Conservation (phyloP, 768 basidiomycete genomes). For the Hericium alpestre region DNA sequence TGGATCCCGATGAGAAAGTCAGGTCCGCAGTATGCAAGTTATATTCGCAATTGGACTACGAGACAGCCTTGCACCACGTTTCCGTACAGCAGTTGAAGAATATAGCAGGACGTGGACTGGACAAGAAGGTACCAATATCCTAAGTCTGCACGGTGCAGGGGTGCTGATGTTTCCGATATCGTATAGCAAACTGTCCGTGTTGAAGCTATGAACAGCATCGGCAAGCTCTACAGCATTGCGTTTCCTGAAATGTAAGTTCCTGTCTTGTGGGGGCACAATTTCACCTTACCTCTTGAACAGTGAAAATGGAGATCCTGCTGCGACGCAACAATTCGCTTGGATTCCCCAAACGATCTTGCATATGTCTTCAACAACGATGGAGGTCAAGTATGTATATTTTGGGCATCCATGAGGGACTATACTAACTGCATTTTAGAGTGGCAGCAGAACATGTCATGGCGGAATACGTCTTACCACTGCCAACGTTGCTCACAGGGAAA, state of each 20-base stretch:
- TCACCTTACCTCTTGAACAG: slow-evolving; percentile 28
- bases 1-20: slow-evolving; percentile 88
- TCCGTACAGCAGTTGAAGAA: slow-evolving; percentile 47
- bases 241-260: slow-evolving; percentile 73
- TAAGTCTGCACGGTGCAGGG: neutral
- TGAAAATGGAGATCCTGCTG: slow-evolving; percentile 66
- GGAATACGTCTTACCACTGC: slow-evolving; percentile 78
- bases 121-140: slow-evolving; percentile 63
- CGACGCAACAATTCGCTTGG: slow-evolving; percentile 81
- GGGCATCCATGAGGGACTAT: neutral
- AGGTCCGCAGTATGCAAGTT: slow-evolving; percentile 75
- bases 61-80: slow-evolving; percentile 78
- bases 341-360: slow-evolving; percentile 72
- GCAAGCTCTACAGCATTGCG: slow-evolving; percentile 69
- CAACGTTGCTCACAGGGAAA: slow-evolving; percentile 47
- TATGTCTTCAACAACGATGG: slow-evolving; percentile 37
- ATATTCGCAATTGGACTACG: slow-evolving; percentile 81
- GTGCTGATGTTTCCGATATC: neutral
- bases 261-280: neutral
- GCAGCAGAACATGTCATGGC: slow-evolving; percentile 57
- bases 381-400: slow-evolving; percentile 41
- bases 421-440: slow-evolving; percentile 25
- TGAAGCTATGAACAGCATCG: slow-evolving; percentile 71
- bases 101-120: slow-evolving; percentile 63
- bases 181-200: slow-evolving; percentile 46